Evolutionary conservation across 495 filamentous ascomycete genomes (phyloP).

Genomic region (Friedmanniomyces simplex): DNA sequence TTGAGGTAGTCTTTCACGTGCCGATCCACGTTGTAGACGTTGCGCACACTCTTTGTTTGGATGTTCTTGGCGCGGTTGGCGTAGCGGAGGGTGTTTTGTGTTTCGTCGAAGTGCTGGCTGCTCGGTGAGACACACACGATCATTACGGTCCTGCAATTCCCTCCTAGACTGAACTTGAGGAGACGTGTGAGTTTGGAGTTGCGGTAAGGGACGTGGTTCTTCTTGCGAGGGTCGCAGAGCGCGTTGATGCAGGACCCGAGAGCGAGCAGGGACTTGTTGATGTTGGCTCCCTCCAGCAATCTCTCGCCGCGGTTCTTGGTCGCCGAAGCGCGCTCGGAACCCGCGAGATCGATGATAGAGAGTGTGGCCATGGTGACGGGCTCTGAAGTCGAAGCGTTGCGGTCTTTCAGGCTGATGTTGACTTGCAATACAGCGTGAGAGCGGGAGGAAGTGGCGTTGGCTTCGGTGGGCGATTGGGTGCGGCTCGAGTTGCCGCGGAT

Average conservation of each 20-base stretch:
- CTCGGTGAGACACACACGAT: slow-evolving; percentile 98
- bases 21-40: slow-evolving; percentile 97
- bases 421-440: slow-evolving; percentile 99
- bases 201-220: slow-evolving; percentile 90
- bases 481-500: slow-evolving; percentile 86
- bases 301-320: slow-evolving; percentile 94
- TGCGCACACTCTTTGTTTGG: slow-evolving; percentile 96
- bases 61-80: slow-evolving; percentile 99
- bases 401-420: slow-evolving; percentile 86
- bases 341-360: slow-evolving; percentile 95
- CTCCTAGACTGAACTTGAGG: slow-evolving; percentile 92
- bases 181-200: slow-evolving; percentile 96
- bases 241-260: slow-evolving; percentile 98
- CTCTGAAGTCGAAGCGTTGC: slow-evolving; percentile 86
- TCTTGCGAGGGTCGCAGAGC: slow-evolving; percentile 85
- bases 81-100: slow-evolving; percentile 95
- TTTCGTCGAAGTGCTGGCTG: slow-evolving; percentile 95
- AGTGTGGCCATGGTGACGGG: slow-evolving; percentile 96
- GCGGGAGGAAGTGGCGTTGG: slow-evolving; percentile 94
- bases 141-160: slow-evolving; percentile 99
- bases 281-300: slow-evolving; percentile 90
- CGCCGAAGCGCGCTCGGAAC: slow-evolving; percentile 90
- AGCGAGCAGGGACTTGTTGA: slow-evolving; percentile 95
- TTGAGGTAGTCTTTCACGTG: slow-evolving; percentile 97
- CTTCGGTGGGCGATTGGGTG: slow-evolving; percentile 94